These are phyloP conservation scores for Candida germanica DNA, from an alignment of 805 yeast species.

Conservation along the genomic window DNA sequence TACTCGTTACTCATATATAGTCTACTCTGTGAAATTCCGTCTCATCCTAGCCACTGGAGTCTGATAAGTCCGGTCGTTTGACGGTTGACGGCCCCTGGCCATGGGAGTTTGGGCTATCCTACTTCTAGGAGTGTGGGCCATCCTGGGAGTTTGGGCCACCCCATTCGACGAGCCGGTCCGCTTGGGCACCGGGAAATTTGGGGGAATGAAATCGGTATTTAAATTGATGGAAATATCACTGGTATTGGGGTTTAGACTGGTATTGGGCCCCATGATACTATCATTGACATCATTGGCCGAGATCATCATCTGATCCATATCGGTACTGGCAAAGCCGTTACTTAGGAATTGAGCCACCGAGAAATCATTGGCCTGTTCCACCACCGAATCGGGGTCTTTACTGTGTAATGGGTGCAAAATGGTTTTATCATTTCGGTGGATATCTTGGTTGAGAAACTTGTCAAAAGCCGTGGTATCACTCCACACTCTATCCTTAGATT, in stretches of 20 bases:
- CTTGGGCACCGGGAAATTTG: slow-evolving; percentile 14
- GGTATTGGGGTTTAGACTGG: no score
- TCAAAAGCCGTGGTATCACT: slow-evolving; percentile 30
- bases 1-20: not conserved
- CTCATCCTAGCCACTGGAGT: slow-evolving; percentile 42
- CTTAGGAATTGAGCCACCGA: slow-evolving; percentile 28
- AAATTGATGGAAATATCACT: slow-evolving; percentile 33
- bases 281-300: slow-evolving; percentile 21
- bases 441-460: slow-evolving; percentile 16
- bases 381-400: not conserved
- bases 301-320: slow-evolving; percentile 9
- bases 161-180: slow-evolving; percentile 16
- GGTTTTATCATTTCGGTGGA: slow-evolving; percentile 26
- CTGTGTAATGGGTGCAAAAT: slow-evolving; percentile 25
- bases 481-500: slow-evolving; percentile 34
- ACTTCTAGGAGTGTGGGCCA: no score
- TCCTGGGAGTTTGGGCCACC: slow-evolving; percentile 35
- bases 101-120: slow-evolving; percentile 34
- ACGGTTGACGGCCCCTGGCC: slow-evolving; percentile 33
- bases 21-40: slow-evolving; percentile 10
- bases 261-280: slow-evolving; percentile 22
- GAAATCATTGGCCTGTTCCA: slow-evolving; percentile 15
- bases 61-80: slow-evolving; percentile 38
- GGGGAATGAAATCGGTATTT: slow-evolving; percentile 23
- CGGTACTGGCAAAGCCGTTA: slow-evolving; percentile 15